Evolutionary conservation across 305 asterid genomes (phyloP), one percentile per base, ranked within the genome.

Genomic region (Rubia tinctorum): DNA sequence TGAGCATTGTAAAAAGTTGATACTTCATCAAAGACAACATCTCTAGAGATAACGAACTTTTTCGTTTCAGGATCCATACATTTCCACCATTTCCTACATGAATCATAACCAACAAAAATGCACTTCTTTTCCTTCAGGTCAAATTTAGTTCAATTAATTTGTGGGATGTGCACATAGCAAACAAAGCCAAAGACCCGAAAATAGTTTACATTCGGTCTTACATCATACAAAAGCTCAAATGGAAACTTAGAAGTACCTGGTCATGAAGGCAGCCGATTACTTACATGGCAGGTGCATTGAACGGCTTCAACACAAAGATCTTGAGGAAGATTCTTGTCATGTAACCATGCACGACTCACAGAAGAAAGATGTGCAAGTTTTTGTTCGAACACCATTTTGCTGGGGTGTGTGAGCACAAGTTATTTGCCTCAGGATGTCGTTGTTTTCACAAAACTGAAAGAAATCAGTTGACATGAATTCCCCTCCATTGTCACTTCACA

Each of bases 121-220:
- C 40, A 76, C 8, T 75, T 66, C 18, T 47, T 75, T 72, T 49
- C 80, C 62, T 80, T 79, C 9, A 49, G 60, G 14, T 76, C 75
- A 37, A 79, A 67, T 44, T 79, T 75, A 15, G 71, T 79, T 71
- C 68, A 25, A 45, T 65, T 45, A 7, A n/a, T 39, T 20, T 68
- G 68, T 2, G 72, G 75, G 20, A 71, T 9, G 68, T 79, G 72
- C 11, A 25, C 72, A 45, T 25, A 51, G 12, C 58, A 68, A 15
- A 45, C 6, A 45, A 61, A 68, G 49, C 76, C 69, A 72, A 59
- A 72, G 5, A 51, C 58, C 5, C 11, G 15, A 51, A 51, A 12
- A 12, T 51, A 51, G 0, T 14, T 51, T 51, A 51, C 58, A 14
- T 51, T 51, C n/a, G n/a, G n/a, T n/a, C n/a, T n/a, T n/a, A n/a